Percentiles rank a stretch among this genome's conserved stretches.
These are phyloP conservation scores for Aristolochia fimbriata DNA, from an alignment of 164 flowering plant genomes.

Conservation along the genomic window DNA sequence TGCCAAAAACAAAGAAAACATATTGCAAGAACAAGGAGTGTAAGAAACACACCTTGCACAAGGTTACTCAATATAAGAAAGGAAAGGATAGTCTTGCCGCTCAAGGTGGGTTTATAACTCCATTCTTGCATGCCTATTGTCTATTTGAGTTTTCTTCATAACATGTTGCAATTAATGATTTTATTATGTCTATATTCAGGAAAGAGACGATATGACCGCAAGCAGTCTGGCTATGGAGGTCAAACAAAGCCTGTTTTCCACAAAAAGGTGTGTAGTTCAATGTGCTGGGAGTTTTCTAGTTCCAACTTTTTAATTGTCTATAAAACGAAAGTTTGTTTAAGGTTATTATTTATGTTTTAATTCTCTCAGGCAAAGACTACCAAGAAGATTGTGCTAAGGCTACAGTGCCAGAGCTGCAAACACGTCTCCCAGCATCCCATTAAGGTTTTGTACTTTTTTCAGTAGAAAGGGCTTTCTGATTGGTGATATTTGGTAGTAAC, in stretches of 20 bases:
- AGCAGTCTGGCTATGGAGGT: constrained; percentile 12
- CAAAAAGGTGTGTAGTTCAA: constrained; percentile 1
- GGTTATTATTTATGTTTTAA: neutral
- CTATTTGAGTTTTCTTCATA: neutral
- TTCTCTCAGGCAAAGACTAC: constrained; percentile 13
- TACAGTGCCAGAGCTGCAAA: constrained; percentile 17
- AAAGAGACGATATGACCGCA: constrained; percentile 11
- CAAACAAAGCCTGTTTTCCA: constrained; percentile 13
- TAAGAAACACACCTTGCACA: constrained; percentile 14
- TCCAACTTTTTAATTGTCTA: neutral
- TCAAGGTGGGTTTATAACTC: constrained; percentile 3
- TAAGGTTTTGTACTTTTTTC: constrained; percentile 2
- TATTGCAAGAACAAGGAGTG: constrained; percentile 18
- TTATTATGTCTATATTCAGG: neutral
- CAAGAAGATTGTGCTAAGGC: constrained; percentile 16
- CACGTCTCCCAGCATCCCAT: constrained; percentile 18
- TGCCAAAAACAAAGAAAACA: constrained; percentile 18
- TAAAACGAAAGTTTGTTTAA: neutral
- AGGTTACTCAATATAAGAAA: constrained; percentile 17
- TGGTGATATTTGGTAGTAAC: neutral
- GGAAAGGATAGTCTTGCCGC: constrained; percentile 17
- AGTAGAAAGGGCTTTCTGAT: neutral
- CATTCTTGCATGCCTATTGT: neutral
- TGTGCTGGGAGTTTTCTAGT: neutral
- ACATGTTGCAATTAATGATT: neutral